Base-by-base conservation (phyloP, 2,329 filamentous ascomycete genomes). In the Cladosporium sp. region DNA sequence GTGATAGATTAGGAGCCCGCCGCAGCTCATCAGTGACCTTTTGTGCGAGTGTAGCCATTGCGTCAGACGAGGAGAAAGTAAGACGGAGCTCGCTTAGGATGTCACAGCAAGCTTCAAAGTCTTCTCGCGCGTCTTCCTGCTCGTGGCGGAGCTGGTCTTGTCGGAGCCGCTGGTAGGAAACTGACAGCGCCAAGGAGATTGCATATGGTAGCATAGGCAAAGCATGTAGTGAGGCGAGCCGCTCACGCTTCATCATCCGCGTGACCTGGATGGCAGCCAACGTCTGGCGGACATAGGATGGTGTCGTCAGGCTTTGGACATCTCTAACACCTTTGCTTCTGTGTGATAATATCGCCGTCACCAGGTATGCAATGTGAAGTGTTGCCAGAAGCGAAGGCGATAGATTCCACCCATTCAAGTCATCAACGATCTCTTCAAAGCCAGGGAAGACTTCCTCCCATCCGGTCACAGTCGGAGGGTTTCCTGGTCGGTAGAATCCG, bases 181-280 rank as follows among this genome's bases (percentile, higher is more conserved):
- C 84, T 2, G 83, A 83, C 67, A 86, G 79, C 3, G 84, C 83
- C 6, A 87, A 77, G 0, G 83, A 81, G 21, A 86, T 78, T 4
- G 84, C 82, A 68, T 86, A 87, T 3, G 85, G 84, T 16, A 86
- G 78, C 5, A 86, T 78, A 1, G 85, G 85, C 4, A 86, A 74
- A 0, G 84, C 83, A 28, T 84, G 80, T 1, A 87, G 75, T 14
- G 78, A 71, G 35, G 79, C 74, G 6, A 80, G 77, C 33, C 79
- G 77, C 14, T 79, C 79, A 29, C 84, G 79, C 26, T 83, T 81
- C 59, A 83, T 82, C 28, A 77, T 66, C 6, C 73, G 69, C 52
- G 85, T 81, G 53, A 87, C 83, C 62, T 85, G 81, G 28, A 84
- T 80, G n/a, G 85, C 83, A 21, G 84, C 84, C 5, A 85, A 79